phyloP scores from a whole-genome alignment of 192 early-diverging fungal species.

The Pilaira anomala region DNA sequence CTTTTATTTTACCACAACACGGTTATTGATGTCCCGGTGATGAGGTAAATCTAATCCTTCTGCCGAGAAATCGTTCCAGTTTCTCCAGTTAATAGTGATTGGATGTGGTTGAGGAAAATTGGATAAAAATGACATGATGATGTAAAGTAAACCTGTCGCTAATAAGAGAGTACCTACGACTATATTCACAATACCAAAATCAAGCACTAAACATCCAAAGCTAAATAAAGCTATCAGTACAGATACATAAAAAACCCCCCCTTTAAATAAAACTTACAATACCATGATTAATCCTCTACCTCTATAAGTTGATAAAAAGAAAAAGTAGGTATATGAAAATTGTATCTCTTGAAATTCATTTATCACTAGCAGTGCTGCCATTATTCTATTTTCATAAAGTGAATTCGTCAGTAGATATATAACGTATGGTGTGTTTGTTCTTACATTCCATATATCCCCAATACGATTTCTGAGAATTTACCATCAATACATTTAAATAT shows the following conservation, averaged over 20 bases:
- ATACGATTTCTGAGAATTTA: constrained; percentile 28
- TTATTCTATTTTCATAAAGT: constrained; percentile 6
- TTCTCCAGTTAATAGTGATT: constrained; percentile 30
- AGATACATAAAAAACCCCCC: not conserved
- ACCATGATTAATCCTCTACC: constrained; percentile 57
- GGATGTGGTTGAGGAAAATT: constrained; percentile 21
- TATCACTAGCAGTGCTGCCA: constrained; percentile 37
- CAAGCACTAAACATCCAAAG: constrained; percentile 57
- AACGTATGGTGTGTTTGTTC: not conserved
- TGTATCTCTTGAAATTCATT: constrained; percentile 46
- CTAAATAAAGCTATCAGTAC: constrained; percentile 6
- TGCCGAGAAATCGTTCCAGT: constrained; percentile 36
- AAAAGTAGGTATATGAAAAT: constrained; percentile 44
- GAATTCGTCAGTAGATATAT: not conserved
- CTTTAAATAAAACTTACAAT: constrained; percentile 34
- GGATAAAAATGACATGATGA: constrained; percentile 44
- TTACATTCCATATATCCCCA: constrained; percentile 33
- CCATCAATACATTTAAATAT: constrained; percentile 22
- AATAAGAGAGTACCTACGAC: constrained; percentile 46
- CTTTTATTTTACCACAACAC: not conserved
- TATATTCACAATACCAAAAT: constrained; percentile 42
- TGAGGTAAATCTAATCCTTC: constrained; percentile 18
- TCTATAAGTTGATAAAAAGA: constrained; percentile 53
- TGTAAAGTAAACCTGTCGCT: constrained; percentile 47
- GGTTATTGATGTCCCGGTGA: not conserved